Conservation (phyloP, 768 basidiomycete species). For the Leccinum subgranulosum region DNA sequence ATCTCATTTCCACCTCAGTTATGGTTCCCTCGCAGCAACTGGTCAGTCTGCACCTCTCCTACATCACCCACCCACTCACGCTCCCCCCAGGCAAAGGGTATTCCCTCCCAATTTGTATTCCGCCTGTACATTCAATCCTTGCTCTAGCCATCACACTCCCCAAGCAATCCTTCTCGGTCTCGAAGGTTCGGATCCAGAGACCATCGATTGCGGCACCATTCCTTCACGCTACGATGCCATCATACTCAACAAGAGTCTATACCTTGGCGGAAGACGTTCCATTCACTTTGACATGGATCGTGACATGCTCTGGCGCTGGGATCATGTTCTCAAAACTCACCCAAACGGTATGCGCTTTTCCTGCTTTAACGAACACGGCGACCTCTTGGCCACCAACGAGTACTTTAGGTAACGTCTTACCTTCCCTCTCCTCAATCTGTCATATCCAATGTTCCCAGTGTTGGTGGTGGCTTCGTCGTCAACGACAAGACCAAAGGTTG, state of each 20-base stretch:
- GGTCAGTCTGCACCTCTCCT: slow-evolving; percentile 39
- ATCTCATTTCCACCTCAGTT: slow-evolving; percentile 41
- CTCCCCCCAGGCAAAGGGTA: slow-evolving; percentile 68
- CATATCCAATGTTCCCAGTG: slow-evolving; percentile 37
- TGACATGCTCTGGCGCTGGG: slow-evolving; percentile 93
- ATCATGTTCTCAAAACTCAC: slow-evolving; percentile 84
- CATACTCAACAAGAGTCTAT: slow-evolving; percentile 57
- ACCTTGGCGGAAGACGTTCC: slow-evolving; percentile 69
- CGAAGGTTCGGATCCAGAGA: slow-evolving; percentile 91
- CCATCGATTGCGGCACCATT: slow-evolving; percentile 84
- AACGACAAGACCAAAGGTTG: slow-evolving; percentile 90
- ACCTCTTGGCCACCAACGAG: slow-evolving; percentile 89
- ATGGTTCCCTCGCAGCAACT: slow-evolving; percentile 92
- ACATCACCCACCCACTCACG: slow-evolving; percentile 2
- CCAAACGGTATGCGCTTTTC: slow-evolving; percentile 95
- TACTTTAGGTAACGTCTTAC: slow-evolving; percentile 63
- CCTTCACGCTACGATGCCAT: slow-evolving; percentile 73
- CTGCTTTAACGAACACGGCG: slow-evolving; percentile 76
- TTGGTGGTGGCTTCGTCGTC: slow-evolving; percentile 93
- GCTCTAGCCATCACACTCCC: slow-evolving; percentile 74
- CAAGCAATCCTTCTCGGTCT: slow-evolving; percentile 83
- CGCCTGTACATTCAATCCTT: background rate
- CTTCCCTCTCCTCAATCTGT: background rate
- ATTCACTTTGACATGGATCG: slow-evolving; percentile 84
- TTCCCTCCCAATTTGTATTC: slow-evolving; percentile 15